These are phyloP conservation scores for Nemania diffusa DNA, from an alignment of 2,329 filamentous ascomycete species.

Conservation along the genomic window DNA sequence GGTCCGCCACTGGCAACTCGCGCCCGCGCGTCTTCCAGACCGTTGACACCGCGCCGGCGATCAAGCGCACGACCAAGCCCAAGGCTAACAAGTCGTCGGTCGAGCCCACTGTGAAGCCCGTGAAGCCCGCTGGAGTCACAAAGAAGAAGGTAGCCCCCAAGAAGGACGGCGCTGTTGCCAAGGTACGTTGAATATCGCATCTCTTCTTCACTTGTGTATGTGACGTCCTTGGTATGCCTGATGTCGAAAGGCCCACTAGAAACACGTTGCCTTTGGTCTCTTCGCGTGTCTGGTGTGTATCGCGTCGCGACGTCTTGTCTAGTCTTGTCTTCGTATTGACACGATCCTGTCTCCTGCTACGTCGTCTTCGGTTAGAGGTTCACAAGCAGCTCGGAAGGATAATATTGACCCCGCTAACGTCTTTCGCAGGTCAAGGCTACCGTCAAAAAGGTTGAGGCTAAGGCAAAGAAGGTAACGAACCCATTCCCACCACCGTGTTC, in stretches of 20 bases:
- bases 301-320: background rate
- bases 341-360: background rate
- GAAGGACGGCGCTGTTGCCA: slow-evolving; percentile 48
- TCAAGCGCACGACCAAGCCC: slow-evolving; percentile 54
- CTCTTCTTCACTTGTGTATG: background rate
- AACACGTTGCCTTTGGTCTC: background rate
- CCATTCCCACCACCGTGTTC: background rate
- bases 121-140: slow-evolving; percentile 49
- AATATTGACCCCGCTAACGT: slow-evolving; percentile 36
- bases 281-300: background rate
- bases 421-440: slow-evolving; percentile 46
- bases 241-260: background rate
- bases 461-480: slow-evolving; percentile 45
- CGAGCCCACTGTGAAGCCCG: slow-evolving; percentile 41
- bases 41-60: slow-evolving; percentile 59
- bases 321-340: background rate
- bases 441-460: slow-evolving; percentile 47
- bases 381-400: background rate
- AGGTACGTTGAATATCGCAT: slow-evolving; percentile 40
- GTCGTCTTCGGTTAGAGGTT: slow-evolving; percentile 1
- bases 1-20: slow-evolving; percentile 63
- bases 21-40: slow-evolving; percentile 63
- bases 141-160: slow-evolving; percentile 49
- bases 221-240: background rate
- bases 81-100: slow-evolving; percentile 43